Evolutionary conservation across 192 early-diverging fungal genomes (phyloP).

Genomic region (Phlyctochytrium bullatum): DNA sequence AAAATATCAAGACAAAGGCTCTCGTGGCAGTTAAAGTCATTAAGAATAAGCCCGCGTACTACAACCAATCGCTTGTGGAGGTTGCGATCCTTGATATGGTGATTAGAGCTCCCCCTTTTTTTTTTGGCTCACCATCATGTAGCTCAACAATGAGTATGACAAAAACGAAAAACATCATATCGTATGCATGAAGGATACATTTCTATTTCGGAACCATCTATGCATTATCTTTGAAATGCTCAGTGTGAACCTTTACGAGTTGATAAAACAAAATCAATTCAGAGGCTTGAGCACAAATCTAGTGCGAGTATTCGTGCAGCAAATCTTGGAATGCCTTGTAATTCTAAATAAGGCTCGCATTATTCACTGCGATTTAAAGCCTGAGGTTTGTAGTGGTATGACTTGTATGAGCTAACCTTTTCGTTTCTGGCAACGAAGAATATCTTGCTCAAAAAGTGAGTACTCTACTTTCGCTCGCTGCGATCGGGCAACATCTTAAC

Average conservation of each 20-base stretch:
- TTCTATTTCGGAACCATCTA: constrained; percentile 89
- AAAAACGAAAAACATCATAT: constrained; percentile 85
- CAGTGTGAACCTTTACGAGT: constrained; percentile 95
- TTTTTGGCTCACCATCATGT: neutral
- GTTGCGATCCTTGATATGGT: constrained; percentile 88
- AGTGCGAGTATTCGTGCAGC: constrained; percentile 87
- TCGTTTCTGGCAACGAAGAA: constrained; percentile 55
- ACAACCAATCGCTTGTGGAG: constrained; percentile 97
- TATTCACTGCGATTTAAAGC: constrained; percentile 98
- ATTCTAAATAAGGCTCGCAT: constrained; percentile 83
- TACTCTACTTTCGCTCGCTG: constrained; percentile 19
- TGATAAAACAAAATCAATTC: constrained; percentile 98
- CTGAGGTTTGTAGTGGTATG: constrained; percentile 55
- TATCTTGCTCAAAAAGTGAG: constrained; percentile 85
- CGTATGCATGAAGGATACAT: constrained; percentile 83
- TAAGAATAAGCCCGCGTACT: constrained; percentile 97
- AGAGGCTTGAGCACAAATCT: constrained; percentile 91
- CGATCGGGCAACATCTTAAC: no score
- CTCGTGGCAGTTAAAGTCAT: constrained; percentile 95
- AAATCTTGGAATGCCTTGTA: constrained; percentile 89
- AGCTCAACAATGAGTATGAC: constrained; percentile 91
- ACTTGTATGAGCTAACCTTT: neutral
- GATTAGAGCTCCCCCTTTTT: neutral
- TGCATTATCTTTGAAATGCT: constrained; percentile 98
- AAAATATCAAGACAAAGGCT: constrained; percentile 88